Evolutionary conservation across 2,329 filamentous ascomycete species (phyloP), one percentile per base, ranked within the genome.

Genomic region (Curvularia eragrostidis): DNA sequence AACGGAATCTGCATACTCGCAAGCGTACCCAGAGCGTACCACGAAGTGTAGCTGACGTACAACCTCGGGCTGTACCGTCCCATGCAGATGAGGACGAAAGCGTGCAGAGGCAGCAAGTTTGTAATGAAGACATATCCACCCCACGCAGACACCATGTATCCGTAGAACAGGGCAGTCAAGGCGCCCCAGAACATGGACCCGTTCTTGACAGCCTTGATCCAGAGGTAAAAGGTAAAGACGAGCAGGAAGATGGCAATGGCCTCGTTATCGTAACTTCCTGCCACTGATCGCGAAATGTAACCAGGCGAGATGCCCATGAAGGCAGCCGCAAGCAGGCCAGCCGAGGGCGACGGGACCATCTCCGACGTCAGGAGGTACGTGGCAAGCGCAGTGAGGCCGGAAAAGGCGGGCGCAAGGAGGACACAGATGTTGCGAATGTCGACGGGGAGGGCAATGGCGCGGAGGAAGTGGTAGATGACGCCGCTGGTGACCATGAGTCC

Each of bases 81-180:
- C 94, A 99, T 99, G 80, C 90, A 91, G 73, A 99, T 89, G 67
- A 99, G 84, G 46, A 97, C 92, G 70, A 99, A 93, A 7, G 91
- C 89, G 79, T 99, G 95, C 67, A 99, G 86, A 36, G 95, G 95
- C 58, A 99, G 88, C 79, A 99, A 82, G 77, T 96, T 97, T 61
- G 96, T 99, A 75, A 99, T 99, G 86, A 99, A 99, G 72, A 97
- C 95, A 78, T 99, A 99, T 75, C 95, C 95, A 84, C 95, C 95
- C 95, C 95, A 99, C 18, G 96, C 96, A 48, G 94, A 95, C 64
- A 99, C 95, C 95, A 99, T 99, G 87, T 99, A 99, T 74, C 95
- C 95, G 80, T 99, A 99, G 81, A 96, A 98, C 54, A 99, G 84
- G 42, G 95, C 95, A 69, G 93, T 95, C 62, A 97, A 83, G 36